phyloP scores from a whole-genome alignment of 371 early-diverging fungal genomes.

The Parasitella parasitica region DNA sequence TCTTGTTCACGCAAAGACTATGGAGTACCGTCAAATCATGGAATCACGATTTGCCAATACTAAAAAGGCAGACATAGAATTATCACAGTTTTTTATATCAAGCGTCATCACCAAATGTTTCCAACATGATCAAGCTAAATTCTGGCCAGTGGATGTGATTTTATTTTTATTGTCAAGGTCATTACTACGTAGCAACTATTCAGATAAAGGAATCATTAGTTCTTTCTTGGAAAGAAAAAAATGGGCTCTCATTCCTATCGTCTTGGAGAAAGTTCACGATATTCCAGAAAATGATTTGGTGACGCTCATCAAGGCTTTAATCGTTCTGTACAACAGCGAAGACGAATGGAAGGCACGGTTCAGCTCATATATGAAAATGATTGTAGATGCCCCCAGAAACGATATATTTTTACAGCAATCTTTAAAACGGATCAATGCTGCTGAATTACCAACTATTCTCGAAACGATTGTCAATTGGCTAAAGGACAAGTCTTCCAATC shows the following conservation, averaged over 20 bases:
- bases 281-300: slow-evolving; percentile 61
- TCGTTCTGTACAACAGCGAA: slow-evolving; percentile 10
- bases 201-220: slow-evolving; percentile 50
- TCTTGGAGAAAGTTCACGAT: slow-evolving; percentile 53
- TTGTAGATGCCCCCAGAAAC: slow-evolving; percentile 56
- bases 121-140: slow-evolving; percentile 38
- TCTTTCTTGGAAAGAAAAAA: slow-evolving; percentile 52
- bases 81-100: slow-evolving; percentile 54
- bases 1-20: slow-evolving; percentile 3
- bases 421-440: slow-evolving; percentile 43
- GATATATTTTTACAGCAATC: slow-evolving; percentile 64
- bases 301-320: slow-evolving; percentile 36
- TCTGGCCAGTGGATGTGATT: slow-evolving; percentile 57
- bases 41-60: slow-evolving; percentile 1
- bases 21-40: slow-evolving; percentile 18
- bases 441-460: slow-evolving; percentile 49
- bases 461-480: slow-evolving; percentile 49
- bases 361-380: slow-evolving; percentile 34
- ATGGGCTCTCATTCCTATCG: slow-evolving; percentile 54
- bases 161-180: slow-evolving; percentile 51
- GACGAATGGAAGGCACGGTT: slow-evolving; percentile 26
- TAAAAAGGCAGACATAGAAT: slow-evolving; percentile 22
- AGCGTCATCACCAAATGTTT: slow-evolving; percentile 44
- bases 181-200: slow-evolving; percentile 47
- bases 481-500: slow-evolving; percentile 14